A percentile compares a stretch with the other conserved stretches of the same genome.
Conservation (phyloP, 495 filamentous ascomycete species). For the Usnea hakonensis region DNA sequence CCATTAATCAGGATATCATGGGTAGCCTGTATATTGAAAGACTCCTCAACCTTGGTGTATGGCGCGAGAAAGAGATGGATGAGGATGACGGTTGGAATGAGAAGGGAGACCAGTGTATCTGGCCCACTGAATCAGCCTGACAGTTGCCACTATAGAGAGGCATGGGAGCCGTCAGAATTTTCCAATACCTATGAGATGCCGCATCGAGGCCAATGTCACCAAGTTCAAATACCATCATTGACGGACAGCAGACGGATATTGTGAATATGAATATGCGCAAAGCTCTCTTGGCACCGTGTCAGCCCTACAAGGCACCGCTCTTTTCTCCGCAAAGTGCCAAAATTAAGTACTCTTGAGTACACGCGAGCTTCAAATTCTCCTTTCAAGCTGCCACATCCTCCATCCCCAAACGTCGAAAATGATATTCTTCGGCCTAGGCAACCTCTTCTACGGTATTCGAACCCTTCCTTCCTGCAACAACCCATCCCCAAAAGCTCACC, state of each 20-base stretch:
- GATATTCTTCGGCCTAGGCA: constrained; percentile 64
- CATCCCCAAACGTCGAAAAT: constrained; percentile 36
- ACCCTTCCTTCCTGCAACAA: neutral
- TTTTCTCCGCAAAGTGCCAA: neutral
- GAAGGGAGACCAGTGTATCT: constrained; percentile 46
- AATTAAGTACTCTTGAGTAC: neutral
- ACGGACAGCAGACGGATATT: neutral
- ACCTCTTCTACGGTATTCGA: constrained; percentile 58
- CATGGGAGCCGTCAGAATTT: neutral
- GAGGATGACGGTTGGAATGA: constrained; percentile 60
- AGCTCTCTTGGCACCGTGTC: constrained; percentile 4
- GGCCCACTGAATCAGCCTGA: constrained; percentile 4
- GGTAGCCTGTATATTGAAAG: constrained; percentile 91
- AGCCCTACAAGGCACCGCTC: constrained; percentile 20
- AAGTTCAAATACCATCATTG: neutral
- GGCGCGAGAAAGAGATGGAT: constrained; percentile 72
- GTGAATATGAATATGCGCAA: neutral
- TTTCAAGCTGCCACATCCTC: neutral
- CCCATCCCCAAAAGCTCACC: constrained; percentile 14
- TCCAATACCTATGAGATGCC: constrained; percentile 18
- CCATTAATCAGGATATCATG: constrained; percentile 85
- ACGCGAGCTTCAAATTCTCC: neutral
- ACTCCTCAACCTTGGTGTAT: constrained; percentile 98
- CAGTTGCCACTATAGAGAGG: neutral
- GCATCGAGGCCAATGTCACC: constrained; percentile 13